Conservation (phyloP, 495 filamentous ascomycete species). For the Xylaria bambusicola region DNA sequence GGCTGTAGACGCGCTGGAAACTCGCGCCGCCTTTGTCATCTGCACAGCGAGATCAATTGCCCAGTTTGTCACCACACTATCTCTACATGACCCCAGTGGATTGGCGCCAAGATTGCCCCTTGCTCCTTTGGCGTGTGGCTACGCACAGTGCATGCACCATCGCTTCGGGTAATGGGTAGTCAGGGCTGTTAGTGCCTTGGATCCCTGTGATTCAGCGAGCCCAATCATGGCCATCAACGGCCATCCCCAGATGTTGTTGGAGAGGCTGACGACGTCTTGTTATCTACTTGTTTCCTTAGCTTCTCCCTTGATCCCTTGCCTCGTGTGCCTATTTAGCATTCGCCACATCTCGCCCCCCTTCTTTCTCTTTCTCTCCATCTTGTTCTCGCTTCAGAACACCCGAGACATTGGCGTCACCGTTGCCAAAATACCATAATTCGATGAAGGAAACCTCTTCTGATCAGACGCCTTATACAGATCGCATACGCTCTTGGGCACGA, state of each 20-base stretch:
- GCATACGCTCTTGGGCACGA: constrained; percentile 58
- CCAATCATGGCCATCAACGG: constrained; percentile 9
- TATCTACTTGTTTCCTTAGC: constrained; percentile 2
- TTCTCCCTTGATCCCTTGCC: not conserved
- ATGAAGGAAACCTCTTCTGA: constrained; percentile 66
- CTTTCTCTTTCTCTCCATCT: constrained; percentile 21
- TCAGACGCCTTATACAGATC: constrained; percentile 52
- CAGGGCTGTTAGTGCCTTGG: not conserved
- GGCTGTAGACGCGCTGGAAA: no score
- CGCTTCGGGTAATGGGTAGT: constrained; percentile 7
- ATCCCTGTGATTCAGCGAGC: constrained; percentile 7
- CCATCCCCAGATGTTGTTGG: not conserved
- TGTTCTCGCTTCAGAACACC: constrained; percentile 25
- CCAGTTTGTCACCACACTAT: not conserved
- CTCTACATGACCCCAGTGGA: not conserved
- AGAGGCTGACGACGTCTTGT: constrained; percentile 7
- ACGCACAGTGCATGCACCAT: not conserved
- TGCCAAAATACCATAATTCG: constrained; percentile 46
- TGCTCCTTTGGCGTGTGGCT: not conserved
- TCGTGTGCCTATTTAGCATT: constrained; percentile 18
- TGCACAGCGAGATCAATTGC: no score
- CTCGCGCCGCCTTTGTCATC: not conserved
- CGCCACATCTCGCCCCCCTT: constrained; percentile 5
- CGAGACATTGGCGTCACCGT: constrained; percentile 33
- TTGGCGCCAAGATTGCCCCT: not conserved